Conservation (phyloP, 169 alveolate species). For the Cyclospora cayetanensis region DNA sequence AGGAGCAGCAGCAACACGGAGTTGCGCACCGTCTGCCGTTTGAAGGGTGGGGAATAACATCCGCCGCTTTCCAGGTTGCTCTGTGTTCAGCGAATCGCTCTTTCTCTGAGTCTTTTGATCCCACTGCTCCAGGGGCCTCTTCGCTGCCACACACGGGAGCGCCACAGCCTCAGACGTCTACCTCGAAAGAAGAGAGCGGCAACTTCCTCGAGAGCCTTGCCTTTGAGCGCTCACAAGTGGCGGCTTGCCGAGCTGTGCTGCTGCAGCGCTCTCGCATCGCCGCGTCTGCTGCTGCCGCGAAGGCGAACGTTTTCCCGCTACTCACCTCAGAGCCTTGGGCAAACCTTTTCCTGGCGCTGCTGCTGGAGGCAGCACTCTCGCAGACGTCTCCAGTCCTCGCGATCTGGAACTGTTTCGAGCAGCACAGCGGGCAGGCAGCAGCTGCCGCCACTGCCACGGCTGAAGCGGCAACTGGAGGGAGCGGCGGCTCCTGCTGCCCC, state of each 20-base stretch:
- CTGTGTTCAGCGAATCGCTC: conserved; percentile 4
- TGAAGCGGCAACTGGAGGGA: conserved; percentile 8
- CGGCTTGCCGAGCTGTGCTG: conserved; percentile 46
- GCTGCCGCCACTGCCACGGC: not conserved
- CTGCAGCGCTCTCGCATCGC: conserved; percentile 63
- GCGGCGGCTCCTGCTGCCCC: not conserved
- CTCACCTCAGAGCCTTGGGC: conserved; percentile 33
- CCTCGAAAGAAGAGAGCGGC: no score
- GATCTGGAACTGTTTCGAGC: not conserved
- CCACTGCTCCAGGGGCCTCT: not conserved
- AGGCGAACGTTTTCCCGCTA: conserved; percentile 43
- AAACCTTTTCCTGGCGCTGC: conserved; percentile 8
- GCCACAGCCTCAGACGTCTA: no score
- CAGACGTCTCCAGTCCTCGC: conserved; percentile 8
- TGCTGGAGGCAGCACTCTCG: conserved; percentile 35
- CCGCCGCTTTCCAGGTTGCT: conserved; percentile 10
- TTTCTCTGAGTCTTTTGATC: not conserved
- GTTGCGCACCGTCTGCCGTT: conserved; percentile 29
- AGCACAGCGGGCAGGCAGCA: conserved; percentile 21
- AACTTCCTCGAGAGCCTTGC: no score
- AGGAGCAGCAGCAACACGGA: conserved; percentile 17
- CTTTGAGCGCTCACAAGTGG: conserved; percentile 26
- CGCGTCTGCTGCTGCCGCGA: conserved; percentile 43
- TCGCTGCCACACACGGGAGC: conserved; percentile 24
- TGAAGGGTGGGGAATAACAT: conserved; percentile 28